phyloP scores from a whole-genome alignment of 306 rosid species.

The Purshia tridentata region DNA sequence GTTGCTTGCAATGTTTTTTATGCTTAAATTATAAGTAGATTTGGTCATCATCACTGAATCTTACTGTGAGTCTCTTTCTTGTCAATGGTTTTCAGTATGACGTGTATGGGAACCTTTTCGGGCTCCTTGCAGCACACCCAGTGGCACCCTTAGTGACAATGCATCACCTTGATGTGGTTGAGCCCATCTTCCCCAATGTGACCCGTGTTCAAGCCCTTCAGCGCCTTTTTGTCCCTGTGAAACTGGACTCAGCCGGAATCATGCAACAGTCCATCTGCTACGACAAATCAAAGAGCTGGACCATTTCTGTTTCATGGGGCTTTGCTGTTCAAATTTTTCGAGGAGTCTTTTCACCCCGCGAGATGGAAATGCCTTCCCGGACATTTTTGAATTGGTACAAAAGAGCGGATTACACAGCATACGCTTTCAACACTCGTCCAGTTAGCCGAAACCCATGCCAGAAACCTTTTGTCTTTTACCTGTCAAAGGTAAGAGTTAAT shows the following conservation, averaged over 20 bases:
- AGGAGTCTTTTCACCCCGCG: constrained; percentile 72
- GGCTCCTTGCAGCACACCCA: constrained; percentile 95
- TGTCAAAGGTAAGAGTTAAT: constrained; percentile 49
- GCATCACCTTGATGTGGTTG: constrained; percentile 96
- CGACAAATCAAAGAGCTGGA: constrained; percentile 63
- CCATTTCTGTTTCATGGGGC: constrained; percentile 93
- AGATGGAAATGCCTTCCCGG: constrained; percentile 95
- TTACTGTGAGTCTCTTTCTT: neutral
- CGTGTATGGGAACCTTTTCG: constrained; percentile 89
- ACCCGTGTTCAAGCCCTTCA: constrained; percentile 70
- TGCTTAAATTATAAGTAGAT: neutral
- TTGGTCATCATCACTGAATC: neutral
- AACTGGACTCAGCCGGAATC: constrained; percentile 77
- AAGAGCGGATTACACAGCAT: constrained; percentile 92
- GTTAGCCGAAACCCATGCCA: constrained; percentile 88
- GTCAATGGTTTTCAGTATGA: constrained; percentile 65
- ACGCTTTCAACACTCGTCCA: constrained; percentile 94
- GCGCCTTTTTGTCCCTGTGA: constrained; percentile 64
- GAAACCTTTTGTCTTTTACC: constrained; percentile 82
- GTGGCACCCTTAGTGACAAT: constrained; percentile 87
- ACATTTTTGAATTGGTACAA: constrained; percentile 92
- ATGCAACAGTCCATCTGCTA: constrained; percentile 96
- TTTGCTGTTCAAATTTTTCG: constrained; percentile 83
- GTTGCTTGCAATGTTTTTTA: neutral
- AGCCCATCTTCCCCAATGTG: constrained; percentile 84